Evolutionary conservation across 2,329 filamentous ascomycete species (phyloP).

Genomic region (Diaporthe citriasiana): DNA sequence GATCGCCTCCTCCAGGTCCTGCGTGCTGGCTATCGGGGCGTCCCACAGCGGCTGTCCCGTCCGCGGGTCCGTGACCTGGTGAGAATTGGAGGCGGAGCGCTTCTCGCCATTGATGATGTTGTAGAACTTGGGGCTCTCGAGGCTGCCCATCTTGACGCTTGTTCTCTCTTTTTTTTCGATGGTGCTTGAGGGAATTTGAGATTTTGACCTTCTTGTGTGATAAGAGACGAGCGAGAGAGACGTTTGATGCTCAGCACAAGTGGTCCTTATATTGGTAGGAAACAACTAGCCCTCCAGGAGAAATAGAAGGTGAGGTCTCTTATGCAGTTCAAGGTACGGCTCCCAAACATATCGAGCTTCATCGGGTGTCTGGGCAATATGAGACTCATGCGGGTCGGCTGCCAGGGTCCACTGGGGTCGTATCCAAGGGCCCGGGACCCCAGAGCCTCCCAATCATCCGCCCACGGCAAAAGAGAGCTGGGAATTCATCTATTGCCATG

Average conservation of each 20-base stretch:
- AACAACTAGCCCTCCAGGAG: neutral
- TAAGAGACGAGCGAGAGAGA: neutral
- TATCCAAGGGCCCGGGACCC: constrained; percentile 3
- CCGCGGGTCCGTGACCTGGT: constrained; percentile 60
- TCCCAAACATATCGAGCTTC: constrained; percentile 24
- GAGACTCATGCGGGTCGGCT: constrained; percentile 7
- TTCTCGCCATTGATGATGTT: constrained; percentile 61
- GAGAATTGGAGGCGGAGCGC: constrained; percentile 51
- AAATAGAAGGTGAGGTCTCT: constrained; percentile 5
- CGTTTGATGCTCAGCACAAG: neutral
- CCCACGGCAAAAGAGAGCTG: neutral
- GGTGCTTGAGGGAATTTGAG: too few relatives aligned
- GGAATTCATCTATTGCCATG: neutral
- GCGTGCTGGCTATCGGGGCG: constrained; percentile 57
- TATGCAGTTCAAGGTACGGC: neutral
- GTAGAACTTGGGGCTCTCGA: constrained; percentile 51
- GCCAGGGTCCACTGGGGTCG: constrained; percentile 25
- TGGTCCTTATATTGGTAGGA: neutral
- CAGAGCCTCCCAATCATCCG: constrained; percentile 16
- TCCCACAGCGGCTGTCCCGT: constrained; percentile 60
- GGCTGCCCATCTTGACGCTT: constrained; percentile 36
- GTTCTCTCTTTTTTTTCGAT: neutral
- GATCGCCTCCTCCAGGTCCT: constrained; percentile 62
- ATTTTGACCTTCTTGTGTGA: neutral
- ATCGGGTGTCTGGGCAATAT: constrained; percentile 28